A percentile compares a stretch with the other conserved stretches of the same genome.
These are phyloP conservation scores for Huntiella abstrusa DNA, from an alignment of 2,329 filamentous ascomycete species.

Conservation along the genomic window DNA sequence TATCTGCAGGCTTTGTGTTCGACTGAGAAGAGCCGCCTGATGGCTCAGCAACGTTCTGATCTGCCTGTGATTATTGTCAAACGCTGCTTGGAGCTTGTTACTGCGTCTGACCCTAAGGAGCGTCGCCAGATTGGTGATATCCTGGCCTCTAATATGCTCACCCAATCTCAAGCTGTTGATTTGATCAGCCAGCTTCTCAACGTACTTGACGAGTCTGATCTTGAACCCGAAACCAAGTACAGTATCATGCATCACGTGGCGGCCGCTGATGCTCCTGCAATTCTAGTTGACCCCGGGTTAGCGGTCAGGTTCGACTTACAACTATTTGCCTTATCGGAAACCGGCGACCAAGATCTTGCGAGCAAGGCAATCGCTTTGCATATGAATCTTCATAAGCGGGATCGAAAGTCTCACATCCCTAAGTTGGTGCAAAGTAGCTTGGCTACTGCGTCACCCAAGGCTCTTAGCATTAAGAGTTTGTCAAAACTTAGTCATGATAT, in stretches of 20 bases:
- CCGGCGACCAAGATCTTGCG: not conserved
- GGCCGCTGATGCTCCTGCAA: not conserved
- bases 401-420: not conserved
- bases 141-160: not conserved
- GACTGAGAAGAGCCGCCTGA: not conserved
- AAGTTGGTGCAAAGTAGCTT: not conserved
- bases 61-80: not conserved
- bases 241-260: not conserved
- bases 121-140: not conserved
- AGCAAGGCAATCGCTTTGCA: not conserved
- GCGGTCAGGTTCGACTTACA: not conserved
- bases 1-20: not conserved
- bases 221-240: not conserved
- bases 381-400: not conserved
- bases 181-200: not conserved
- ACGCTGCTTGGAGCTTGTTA: not conserved
- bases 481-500: constrained; percentile 25
- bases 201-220: not conserved
- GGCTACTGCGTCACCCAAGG: not conserved
- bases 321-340: not conserved
- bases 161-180: not conserved
- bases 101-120: not conserved
- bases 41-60: not conserved
- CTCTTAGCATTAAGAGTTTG: not conserved
- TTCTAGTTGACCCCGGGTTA: not conserved